These are phyloP conservation scores for Hemisphaericaspora subhashii DNA, from an alignment of 1,139 yeast genomes.

Conservation along the genomic window DNA sequence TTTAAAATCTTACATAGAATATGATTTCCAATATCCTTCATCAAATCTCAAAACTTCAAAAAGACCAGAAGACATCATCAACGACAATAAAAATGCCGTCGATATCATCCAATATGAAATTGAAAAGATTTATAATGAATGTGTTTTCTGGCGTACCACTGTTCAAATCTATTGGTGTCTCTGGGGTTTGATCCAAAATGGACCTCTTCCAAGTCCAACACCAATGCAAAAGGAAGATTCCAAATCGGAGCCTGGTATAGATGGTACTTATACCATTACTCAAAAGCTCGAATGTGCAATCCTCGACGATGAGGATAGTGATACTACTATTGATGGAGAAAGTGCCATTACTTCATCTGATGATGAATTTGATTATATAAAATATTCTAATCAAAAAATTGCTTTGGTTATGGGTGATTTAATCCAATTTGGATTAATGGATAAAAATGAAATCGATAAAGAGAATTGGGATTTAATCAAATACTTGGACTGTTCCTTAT, in stretches of 20 bases:
- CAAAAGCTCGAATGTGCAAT: constrained; percentile 29
- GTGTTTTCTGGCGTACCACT: constrained; percentile 76
- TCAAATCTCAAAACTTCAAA: constrained; percentile 29
- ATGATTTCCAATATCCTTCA: constrained; percentile 43
- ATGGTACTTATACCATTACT: constrained; percentile 41
- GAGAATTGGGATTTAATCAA: constrained; percentile 31
- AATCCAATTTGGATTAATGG: constrained; percentile 57
- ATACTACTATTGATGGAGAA: constrained; percentile 6
- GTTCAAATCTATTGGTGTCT: constrained; percentile 81
- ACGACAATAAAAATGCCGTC: constrained; percentile 18
- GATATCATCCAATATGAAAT: constrained; percentile 53
- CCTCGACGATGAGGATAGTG: constrained; percentile 20
- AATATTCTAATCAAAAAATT: constrained; percentile 74
- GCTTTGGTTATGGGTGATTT: constrained; percentile 75
- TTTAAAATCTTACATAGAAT: constrained; percentile 69
- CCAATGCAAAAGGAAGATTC: constrained; percentile 9
- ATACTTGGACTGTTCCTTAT: constrained; percentile 38
- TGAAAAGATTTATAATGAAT: constrained; percentile 59
- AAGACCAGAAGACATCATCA: constrained; percentile 18
- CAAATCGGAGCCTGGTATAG: constrained; percentile 31
- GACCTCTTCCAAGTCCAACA: constrained; percentile 29
- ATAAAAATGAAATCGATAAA: constrained; percentile 31
- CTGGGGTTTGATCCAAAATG: constrained; percentile 89
- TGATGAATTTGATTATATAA: constrained; percentile 78
- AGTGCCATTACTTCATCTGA: constrained; percentile 43